phyloP scores from a whole-genome alignment of 768 basidiomycete species.

The Phlebiopsis gigantea region DNA sequence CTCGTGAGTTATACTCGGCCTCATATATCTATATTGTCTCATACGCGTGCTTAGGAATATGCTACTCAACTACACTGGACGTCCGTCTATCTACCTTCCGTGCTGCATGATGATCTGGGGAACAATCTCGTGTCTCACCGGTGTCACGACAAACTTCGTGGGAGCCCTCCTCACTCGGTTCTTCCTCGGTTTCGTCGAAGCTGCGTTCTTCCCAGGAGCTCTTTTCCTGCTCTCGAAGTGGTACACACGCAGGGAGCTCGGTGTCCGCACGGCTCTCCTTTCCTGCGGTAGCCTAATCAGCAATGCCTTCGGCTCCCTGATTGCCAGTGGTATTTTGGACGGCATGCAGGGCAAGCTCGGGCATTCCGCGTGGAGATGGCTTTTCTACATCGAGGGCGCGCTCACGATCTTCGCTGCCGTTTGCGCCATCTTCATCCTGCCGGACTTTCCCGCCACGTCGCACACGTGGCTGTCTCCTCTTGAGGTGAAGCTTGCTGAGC shows the following conservation, averaged over 20 bases:
- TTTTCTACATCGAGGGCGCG: constrained; percentile 65
- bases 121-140: constrained; percentile 36
- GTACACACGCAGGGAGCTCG: constrained; percentile 72
- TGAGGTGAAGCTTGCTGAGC: constrained; percentile 51
- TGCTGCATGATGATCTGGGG: constrained; percentile 72
- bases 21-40: neutral
- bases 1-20: constrained; percentile 39
- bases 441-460: constrained; percentile 65
- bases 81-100: constrained; percentile 65
- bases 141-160: constrained; percentile 38
- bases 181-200: constrained; percentile 57
- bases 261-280: constrained; percentile 60
- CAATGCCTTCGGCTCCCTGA: constrained; percentile 77
- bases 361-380: constrained; percentile 74
- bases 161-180: constrained; percentile 66
- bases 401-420: constrained; percentile 51
- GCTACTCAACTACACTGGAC: constrained; percentile 61
- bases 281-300: constrained; percentile 70
- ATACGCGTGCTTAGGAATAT: constrained; percentile 48
- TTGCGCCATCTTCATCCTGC: constrained; percentile 57
- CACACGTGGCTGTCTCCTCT: constrained; percentile 53
- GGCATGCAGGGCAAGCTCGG: constrained; percentile 68
- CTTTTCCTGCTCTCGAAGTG: constrained; percentile 61
- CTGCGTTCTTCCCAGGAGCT: constrained; percentile 67
- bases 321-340: constrained; percentile 71